A percentile compares a stretch with the other conserved stretches of the same genome.
phyloP scores from a whole-genome alignment of 768 basidiomycete genomes.

The Megacollybia marginata region DNA sequence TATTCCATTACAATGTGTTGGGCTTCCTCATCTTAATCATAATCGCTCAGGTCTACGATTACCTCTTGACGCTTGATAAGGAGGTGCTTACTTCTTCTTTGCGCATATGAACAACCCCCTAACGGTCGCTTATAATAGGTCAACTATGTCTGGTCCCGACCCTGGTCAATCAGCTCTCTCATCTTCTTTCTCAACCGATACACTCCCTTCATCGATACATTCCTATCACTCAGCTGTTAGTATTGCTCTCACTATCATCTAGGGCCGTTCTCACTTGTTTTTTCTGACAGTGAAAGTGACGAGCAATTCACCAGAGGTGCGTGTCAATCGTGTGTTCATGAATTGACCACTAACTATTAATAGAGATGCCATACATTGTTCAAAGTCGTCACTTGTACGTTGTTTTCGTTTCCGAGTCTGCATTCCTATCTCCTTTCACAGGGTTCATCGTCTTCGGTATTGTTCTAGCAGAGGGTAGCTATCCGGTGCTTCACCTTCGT shows the following conservation, averaged over 20 bases:
- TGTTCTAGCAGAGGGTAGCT: background rate
- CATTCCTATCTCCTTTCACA: background rate
- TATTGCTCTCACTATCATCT: background rate
- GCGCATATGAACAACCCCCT: background rate
- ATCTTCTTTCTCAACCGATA: background rate
- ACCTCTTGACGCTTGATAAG: background rate
- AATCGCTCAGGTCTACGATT: background rate
- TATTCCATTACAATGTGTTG: background rate
- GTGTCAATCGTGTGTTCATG: background rate
- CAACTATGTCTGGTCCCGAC: background rate
- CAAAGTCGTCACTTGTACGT: background rate
- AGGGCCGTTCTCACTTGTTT: background rate
- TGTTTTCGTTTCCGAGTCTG: background rate
- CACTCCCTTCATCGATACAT: background rate
- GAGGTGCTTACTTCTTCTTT: background rate
- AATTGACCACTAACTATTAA: background rate
- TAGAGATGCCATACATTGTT: background rate
- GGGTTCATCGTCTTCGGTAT: background rate
- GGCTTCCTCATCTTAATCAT: background rate
- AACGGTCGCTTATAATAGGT: background rate
- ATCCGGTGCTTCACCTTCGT: background rate
- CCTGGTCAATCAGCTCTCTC: background rate
- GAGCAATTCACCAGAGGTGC: background rate
- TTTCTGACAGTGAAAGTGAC: background rate
- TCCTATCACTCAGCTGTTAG: background rate